Evolutionary conservation across 345 rosid genomes (phyloP).

Genomic region (Acer negundo): DNA sequence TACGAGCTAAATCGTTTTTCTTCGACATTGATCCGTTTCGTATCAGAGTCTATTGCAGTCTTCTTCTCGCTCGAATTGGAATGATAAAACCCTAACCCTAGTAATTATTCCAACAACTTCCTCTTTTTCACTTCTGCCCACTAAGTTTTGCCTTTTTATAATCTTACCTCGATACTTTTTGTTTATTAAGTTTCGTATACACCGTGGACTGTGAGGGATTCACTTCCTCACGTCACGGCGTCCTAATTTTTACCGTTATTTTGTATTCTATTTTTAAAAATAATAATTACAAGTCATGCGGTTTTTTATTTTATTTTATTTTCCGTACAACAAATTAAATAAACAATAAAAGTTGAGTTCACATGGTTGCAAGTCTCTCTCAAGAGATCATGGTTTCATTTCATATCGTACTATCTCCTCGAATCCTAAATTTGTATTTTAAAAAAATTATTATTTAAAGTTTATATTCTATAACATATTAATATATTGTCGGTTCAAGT

Average conservation of each 20-base stretch:
- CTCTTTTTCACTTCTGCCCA: background rate
- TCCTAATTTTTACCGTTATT: background rate
- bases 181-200: background rate
- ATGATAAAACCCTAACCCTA: constrained; percentile 20
- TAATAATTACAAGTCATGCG: too few relatives aligned
- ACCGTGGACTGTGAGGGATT: background rate
- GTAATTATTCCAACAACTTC: background rate
- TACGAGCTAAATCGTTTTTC: constrained; percentile 81
- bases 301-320: too few relatives aligned
- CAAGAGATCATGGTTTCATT: too few relatives aligned
- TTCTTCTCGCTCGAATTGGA: background rate
- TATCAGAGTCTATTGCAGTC: background rate
- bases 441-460: too few relatives aligned
- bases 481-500: too few relatives aligned
- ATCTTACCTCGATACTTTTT: background rate
- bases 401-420: too few relatives aligned
- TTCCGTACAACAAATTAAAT: too few relatives aligned
- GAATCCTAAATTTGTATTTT: too few relatives aligned
- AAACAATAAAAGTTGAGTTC: too few relatives aligned
- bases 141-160: background rate
- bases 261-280: too few relatives aligned
- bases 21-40: constrained; percentile 64
- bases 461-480: too few relatives aligned
- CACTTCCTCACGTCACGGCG: background rate
- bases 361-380: too few relatives aligned